phyloP scores from a whole-genome alignment of 2,329 filamentous ascomycete species.

The Elsinoe arachidis region DNA sequence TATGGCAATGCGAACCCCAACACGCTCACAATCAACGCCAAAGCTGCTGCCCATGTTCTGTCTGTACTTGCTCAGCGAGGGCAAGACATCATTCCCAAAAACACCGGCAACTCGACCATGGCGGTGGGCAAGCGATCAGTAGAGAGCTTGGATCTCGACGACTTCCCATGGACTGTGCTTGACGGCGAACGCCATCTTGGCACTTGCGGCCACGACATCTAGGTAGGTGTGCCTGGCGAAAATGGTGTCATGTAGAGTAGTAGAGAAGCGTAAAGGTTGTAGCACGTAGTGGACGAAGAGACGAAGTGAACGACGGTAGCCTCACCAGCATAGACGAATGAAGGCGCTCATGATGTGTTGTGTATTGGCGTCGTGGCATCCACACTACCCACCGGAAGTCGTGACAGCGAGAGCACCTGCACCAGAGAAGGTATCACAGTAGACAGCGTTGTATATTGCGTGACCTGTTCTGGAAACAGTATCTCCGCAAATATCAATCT shows the following conservation, averaged over 20 bases:
- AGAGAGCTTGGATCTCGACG: background rate
- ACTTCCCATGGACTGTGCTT: constrained; percentile 1
- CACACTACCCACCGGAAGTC: too few species aligned
- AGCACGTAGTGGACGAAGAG: background rate
- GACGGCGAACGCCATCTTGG: constrained; percentile 2
- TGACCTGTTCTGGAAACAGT: too few species aligned
- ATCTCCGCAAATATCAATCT: too few species aligned
- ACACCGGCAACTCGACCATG: constrained; percentile 3
- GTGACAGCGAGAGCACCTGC: too few species aligned
- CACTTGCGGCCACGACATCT: constrained; percentile 2
- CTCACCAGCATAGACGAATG: too few species aligned
- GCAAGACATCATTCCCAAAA: constrained; percentile 5
- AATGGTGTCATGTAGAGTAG: background rate
- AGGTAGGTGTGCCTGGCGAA: background rate
- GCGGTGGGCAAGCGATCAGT: background rate
- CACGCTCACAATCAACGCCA: constrained; percentile 6
- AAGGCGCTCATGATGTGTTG: too few species aligned
- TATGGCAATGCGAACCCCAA: constrained; percentile 43
- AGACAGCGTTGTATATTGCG: too few species aligned
- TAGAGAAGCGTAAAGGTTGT: background rate
- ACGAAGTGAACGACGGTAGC: background rate
- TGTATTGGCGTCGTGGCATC: too few species aligned
- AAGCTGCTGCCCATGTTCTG: constrained; percentile 1
- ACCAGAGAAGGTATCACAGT: too few species aligned
- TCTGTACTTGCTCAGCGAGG: constrained; percentile 1